Conservation (phyloP, 495 filamentous ascomycete genomes). For the Podospora bellae-mahoneyi region DNA sequence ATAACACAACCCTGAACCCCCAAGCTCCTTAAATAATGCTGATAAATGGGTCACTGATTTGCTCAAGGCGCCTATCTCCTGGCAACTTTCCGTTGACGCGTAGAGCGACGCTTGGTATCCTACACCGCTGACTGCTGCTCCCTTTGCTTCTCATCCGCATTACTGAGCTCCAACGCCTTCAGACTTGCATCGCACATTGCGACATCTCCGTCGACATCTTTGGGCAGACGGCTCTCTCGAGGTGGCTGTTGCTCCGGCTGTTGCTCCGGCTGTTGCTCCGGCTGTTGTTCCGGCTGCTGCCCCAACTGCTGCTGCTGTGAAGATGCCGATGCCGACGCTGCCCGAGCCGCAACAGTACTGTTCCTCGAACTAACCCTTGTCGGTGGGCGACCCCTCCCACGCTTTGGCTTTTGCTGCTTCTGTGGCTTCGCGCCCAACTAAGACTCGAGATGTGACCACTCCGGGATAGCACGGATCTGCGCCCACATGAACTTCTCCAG, state of each 20-base stretch:
- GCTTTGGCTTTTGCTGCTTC: neutral
- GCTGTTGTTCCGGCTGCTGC: neutral
- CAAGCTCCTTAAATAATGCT: neutral
- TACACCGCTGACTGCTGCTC: neutral
- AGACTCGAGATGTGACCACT: conserved; percentile 74
- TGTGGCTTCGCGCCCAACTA: neutral
- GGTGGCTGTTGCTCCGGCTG: neutral
- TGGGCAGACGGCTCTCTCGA: neutral
- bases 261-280: neutral
- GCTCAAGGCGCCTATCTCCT: neutral
- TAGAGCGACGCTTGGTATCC: neutral
- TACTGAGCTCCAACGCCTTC: neutral
- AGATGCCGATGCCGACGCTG: neutral
- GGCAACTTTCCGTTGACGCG: neutral
- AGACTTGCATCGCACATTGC: neutral
- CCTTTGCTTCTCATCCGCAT: neutral
- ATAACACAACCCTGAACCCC: no score
- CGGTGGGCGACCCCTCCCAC: neutral
- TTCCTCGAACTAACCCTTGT: neutral
- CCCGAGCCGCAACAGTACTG: neutral
- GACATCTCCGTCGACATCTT: neutral
- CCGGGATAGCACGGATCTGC: conserved; percentile 87
- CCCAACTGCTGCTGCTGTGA: neutral
- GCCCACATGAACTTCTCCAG: conserved; percentile 96
- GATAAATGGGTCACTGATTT: neutral